A percentile compares a stretch with the other conserved stretches of the same genome.
phyloP scores from a whole-genome alignment of 176 grass and related monocot genomes.

The Raddia guianensis region DNA sequence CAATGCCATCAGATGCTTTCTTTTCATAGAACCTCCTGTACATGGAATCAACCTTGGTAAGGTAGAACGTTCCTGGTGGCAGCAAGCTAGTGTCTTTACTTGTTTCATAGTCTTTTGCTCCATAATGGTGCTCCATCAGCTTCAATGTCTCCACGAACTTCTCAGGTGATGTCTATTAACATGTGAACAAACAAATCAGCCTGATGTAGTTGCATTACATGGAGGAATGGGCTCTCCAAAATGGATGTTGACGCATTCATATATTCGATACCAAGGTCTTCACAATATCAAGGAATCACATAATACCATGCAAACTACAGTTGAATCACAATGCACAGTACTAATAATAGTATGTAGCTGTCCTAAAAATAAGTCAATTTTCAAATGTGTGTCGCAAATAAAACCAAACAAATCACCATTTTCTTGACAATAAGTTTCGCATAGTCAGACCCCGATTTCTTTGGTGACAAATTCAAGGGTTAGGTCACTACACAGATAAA shows the following conservation, averaged over 20 bases:
- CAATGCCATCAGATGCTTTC: slow-evolving; percentile 29
- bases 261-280: background rate
- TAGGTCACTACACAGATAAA: background rate
- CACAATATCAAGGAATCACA: background rate
- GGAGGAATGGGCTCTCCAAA: background rate
- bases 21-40: slow-evolving; percentile 75
- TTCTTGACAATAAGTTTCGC: background rate
- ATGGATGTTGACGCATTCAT: background rate
- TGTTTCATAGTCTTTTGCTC: slow-evolving; percentile 80
- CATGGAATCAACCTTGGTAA: slow-evolving; percentile 84
- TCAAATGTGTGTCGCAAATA: background rate
- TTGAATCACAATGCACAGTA: background rate
- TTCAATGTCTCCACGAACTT: slow-evolving; percentile 76
- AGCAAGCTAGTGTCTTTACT: slow-evolving; percentile 63
- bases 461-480: background rate
- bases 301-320: background rate
- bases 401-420: background rate
- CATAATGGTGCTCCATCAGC: slow-evolving; percentile 79
- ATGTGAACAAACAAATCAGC: slow-evolving; percentile 25
- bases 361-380: background rate
- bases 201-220: background rate
- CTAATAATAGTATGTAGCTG: background rate
- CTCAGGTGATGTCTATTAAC: slow-evolving; percentile 58
- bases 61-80: slow-evolving; percentile 71
- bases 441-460: background rate